phyloP scores from a whole-genome alignment of 768 basidiomycete species.

The Auriscalpium vulgare region DNA sequence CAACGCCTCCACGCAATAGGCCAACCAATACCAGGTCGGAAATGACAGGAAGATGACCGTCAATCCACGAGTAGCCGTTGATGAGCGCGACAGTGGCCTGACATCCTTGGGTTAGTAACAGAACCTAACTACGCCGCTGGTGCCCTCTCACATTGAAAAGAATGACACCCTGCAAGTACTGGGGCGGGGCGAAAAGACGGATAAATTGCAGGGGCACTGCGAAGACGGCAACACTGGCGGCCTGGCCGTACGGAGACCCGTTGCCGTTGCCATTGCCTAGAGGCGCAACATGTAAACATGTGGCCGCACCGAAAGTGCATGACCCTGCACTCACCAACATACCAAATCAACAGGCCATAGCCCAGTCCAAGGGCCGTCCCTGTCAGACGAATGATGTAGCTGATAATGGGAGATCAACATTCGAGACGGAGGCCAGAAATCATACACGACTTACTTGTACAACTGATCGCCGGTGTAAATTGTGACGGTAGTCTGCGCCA shows the following conservation, averaged over 20 bases:
- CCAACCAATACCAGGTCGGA: constrained; percentile 46
- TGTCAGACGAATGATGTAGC: constrained; percentile 35
- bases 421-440: not conserved
- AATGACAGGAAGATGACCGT: constrained; percentile 36
- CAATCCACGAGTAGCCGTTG: constrained; percentile 52
- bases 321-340: constrained; percentile 27
- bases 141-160: constrained; percentile 29
- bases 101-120: not conserved
- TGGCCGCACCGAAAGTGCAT: not conserved
- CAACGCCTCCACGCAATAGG: constrained; percentile 44
- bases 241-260: constrained; percentile 50
- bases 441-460: constrained; percentile 27
- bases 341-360: constrained; percentile 43
- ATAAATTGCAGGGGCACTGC: constrained; percentile 41
- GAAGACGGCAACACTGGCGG: constrained; percentile 39
- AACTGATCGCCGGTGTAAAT: constrained; percentile 54
- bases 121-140: not conserved
- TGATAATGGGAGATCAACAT: constrained; percentile 7
- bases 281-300: not conserved
- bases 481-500: constrained; percentile 51
- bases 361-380: constrained; percentile 43
- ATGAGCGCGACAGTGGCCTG: constrained; percentile 38
- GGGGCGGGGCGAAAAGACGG: constrained; percentile 38
- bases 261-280: constrained; percentile 33
- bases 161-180: constrained; percentile 29